Base-by-base conservation (phyloP, 306 rosid species). In the Arachis hypogaea region DNA sequence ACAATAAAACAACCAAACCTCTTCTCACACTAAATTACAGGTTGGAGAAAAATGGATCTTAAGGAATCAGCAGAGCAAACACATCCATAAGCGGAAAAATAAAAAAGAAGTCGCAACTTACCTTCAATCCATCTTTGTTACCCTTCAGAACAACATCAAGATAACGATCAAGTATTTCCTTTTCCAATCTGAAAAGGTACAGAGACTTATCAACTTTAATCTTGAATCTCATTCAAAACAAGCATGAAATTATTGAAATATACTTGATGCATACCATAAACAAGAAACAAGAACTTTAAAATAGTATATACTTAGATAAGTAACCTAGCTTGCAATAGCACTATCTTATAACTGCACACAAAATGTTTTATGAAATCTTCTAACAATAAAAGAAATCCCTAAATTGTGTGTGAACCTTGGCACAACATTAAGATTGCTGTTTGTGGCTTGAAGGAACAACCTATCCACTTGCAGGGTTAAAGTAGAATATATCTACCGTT, bases 41-140 rank as follows among this genome's bases (percentile, higher is more conserved):
- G 44, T 4, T 4, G 3, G 44, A 7, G 44, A 8, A 77, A 42
- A 56, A 16, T 41, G 69, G 18, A 30, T 41, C 62, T 33, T 55
- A 45, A 69, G 28, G 28, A 40, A 73, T 49, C 64, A 46, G 56
- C 1, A 18, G 4, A 38, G 66, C 59, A 72, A 58, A 62, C 16
- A 59, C 30, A 59, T 43, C 47, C 65, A 76, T 14, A 68, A 62
- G 59, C 41, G 67, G 14, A 49, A 49, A 11, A 58, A 50, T 61
- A 38, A 57, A 68, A 56, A 45, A 62, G 36, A 76, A 73, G 61
- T 14, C 22, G 7, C 51, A 78, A 59, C 38, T 71, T 82, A 95
- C 99, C 99, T 92, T 94, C 80, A 94, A 78, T 16, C 99, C 98
- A 81, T 92, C 99, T 81, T 71, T 87, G 89, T 94, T 92, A 29